Conservation (phyloP, 495 filamentous ascomycete species). For the Elasticomyces elasticus region DNA sequence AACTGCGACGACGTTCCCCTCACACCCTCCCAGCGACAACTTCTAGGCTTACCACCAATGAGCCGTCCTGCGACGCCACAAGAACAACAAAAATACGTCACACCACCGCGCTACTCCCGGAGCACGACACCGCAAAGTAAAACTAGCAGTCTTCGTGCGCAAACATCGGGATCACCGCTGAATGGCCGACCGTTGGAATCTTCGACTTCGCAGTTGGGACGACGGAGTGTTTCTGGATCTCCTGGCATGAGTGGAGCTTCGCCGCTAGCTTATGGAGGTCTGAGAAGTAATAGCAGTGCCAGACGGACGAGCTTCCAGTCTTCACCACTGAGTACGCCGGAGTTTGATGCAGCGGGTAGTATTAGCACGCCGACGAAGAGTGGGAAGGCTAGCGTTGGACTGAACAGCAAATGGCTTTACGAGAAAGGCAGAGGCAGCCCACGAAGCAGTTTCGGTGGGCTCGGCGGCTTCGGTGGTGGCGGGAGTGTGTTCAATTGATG, state of each 20-base stretch:
- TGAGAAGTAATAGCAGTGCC: not conserved
- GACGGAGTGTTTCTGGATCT: not conserved
- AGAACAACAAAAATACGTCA: slow-evolving; percentile 55
- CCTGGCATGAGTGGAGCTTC: slow-evolving; percentile 31
- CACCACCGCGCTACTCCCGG: slow-evolving; percentile 77
- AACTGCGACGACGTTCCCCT: slow-evolving; percentile 81
- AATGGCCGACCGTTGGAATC: slow-evolving; percentile 27
- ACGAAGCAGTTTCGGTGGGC: slow-evolving; percentile 23
- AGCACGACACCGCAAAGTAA: slow-evolving; percentile 49
- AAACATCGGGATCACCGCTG: slow-evolving; percentile 43
- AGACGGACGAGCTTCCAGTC: slow-evolving; percentile 47
- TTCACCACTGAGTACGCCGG: slow-evolving; percentile 45
- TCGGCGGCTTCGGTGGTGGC: slow-evolving; percentile 4
- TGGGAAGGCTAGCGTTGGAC: slow-evolving; percentile 57
- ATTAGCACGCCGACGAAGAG: slow-evolving; percentile 51
- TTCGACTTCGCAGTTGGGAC: not conserved
- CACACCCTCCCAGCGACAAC: slow-evolving; percentile 74
- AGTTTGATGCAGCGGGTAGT: slow-evolving; percentile 29
- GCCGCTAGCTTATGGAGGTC: slow-evolving; percentile 5
- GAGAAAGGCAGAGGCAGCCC: slow-evolving; percentile 54
- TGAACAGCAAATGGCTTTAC: slow-evolving; percentile 91
- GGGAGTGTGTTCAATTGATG: slow-evolving; percentile 9
- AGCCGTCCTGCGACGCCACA: slow-evolving; percentile 53
- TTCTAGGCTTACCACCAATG: slow-evolving; percentile 71
- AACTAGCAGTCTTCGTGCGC: slow-evolving; percentile 40